Percentiles rank a stretch among this genome's conserved stretches.
These are phyloP conservation scores for Elsinoe necatrix DNA, from an alignment of 2,329 filamentous ascomycete genomes.

Conservation along the genomic window DNA sequence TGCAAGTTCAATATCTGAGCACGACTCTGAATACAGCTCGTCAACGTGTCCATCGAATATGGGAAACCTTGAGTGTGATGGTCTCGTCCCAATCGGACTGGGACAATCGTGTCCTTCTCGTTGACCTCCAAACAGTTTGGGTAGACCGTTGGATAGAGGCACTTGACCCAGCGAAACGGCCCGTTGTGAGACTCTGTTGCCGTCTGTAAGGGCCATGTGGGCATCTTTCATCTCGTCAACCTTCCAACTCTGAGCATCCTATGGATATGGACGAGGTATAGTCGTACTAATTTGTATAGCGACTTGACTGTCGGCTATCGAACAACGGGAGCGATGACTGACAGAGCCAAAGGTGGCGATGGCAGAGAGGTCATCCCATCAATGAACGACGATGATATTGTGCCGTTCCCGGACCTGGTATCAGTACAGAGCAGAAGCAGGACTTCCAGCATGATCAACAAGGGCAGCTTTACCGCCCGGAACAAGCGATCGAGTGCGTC, in stretches of 20 bases:
- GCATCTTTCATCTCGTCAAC: background rate
- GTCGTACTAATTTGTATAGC: background rate
- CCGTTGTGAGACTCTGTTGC: slow-evolving; percentile 1
- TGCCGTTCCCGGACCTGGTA: background rate
- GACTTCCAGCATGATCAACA: background rate
- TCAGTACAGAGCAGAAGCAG: background rate
- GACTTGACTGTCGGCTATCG: background rate
- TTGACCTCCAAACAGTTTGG: background rate
- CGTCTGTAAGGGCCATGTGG: background rate
- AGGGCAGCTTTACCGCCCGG: background rate
- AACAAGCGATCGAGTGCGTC: slow-evolving; percentile 9
- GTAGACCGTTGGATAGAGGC: slow-evolving; percentile 8
- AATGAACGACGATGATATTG: background rate
- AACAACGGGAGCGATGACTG: background rate
- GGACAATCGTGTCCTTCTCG: background rate
- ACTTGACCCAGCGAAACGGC: background rate
- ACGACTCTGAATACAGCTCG: too few species aligned
- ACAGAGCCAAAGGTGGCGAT: background rate
- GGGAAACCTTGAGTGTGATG: background rate
- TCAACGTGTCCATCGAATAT: too few species aligned
- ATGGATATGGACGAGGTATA: background rate
- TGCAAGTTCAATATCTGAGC: too few species aligned
- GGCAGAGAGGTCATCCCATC: background rate
- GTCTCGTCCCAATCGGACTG: background rate
- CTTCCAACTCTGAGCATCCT: background rate